These are phyloP conservation scores for Epichloe typhina DNA, from an alignment of 2,329 filamentous ascomycete species.

Conservation along the genomic window DNA sequence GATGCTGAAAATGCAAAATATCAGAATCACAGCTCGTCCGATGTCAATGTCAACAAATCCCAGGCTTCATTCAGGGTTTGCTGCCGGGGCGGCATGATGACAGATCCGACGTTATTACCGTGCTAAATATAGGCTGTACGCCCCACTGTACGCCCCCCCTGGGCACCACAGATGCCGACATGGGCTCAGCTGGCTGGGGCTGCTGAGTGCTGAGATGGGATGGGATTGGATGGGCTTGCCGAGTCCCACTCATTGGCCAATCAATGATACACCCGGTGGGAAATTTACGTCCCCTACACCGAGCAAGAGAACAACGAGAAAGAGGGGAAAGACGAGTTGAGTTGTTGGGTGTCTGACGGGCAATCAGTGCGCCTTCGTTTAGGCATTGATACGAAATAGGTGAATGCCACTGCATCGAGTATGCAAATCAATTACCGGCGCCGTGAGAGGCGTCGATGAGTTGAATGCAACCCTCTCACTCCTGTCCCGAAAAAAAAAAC, in stretches of 20 bases:
- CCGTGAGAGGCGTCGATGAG: no score
- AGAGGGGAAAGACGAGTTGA: no score
- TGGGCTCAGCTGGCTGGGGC: background rate
- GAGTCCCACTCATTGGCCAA: background rate
- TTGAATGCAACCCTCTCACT: no score
- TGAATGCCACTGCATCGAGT: background rate
- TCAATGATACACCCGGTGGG: no score
- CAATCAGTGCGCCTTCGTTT: background rate
- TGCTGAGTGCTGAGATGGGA: background rate
- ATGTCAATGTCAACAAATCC: no score
- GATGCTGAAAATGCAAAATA: no score
- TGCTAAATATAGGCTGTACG: background rate
- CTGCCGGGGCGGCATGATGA: background rate
- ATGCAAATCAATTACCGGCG: background rate
- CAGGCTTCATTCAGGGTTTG: background rate
- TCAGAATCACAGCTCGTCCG: no score
- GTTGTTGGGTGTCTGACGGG: background rate
- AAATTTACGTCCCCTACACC: no score
- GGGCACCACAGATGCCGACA: background rate
- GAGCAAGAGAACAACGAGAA: no score
- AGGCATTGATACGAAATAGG: background rate
- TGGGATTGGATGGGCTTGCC: background rate
- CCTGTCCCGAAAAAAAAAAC: background rate
- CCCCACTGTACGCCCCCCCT: no score
- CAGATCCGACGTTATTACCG: background rate